A percentile compares a stretch with the other conserved stretches of the same genome.
Conservation (phyloP, 345 rosid genomes). For the Schrenkiella parvula region DNA sequence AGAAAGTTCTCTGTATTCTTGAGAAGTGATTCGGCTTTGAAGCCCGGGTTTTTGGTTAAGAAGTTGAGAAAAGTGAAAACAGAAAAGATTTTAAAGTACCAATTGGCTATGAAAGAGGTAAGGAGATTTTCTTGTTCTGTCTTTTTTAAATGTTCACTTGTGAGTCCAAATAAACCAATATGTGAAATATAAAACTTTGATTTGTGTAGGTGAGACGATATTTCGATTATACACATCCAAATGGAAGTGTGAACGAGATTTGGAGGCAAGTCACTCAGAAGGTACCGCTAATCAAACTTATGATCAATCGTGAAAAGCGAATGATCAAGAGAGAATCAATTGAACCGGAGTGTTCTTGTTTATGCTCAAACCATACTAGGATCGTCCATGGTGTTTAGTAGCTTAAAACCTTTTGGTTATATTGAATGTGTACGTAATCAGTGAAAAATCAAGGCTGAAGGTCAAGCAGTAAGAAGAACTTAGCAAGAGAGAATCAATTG, state of each 20-base stretch:
- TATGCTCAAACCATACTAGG: constrained; percentile 60
- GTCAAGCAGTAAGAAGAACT: background rate
- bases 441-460: background rate
- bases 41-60: constrained; percentile 58
- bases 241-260: constrained; percentile 78
- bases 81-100: constrained; percentile 62
- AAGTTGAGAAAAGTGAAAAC: constrained; percentile 49
- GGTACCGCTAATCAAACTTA: constrained; percentile 63
- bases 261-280: constrained; percentile 80
- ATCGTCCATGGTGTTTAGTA: background rate
- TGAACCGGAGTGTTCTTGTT: constrained; percentile 57
- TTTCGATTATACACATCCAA: constrained; percentile 43
- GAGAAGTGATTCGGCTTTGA: constrained; percentile 50
- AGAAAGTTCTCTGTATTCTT: constrained; percentile 70
- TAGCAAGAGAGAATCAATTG: background rate
- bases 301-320: constrained; percentile 74
- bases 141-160: background rate
- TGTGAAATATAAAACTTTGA: background rate
- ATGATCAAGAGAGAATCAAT: constrained; percentile 45
- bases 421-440: background rate
- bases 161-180: background rate
- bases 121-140: background rate
- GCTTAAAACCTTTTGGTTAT: background rate
- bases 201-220: constrained; percentile 57
- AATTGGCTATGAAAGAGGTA: constrained; percentile 65